phyloP scores from a whole-genome alignment of 2,329 filamentous ascomycete genomes.

The Phialophora tarda region DNA sequence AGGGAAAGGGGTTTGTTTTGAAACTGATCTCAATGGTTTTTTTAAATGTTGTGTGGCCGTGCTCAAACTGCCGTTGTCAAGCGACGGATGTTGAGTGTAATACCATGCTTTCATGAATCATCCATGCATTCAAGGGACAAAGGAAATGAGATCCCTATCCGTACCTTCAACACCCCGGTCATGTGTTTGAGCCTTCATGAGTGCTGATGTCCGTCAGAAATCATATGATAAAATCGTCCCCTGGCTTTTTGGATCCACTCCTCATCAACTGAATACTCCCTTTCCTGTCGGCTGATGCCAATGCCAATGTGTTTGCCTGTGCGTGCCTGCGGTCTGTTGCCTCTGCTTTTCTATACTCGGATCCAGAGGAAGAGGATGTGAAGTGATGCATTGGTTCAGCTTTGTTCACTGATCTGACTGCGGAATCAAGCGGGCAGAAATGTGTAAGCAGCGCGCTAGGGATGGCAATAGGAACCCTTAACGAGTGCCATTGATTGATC shows the following conservation, averaged over 20 bases:
- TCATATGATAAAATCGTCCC: conserved; percentile 23
- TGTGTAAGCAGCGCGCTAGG: background rate
- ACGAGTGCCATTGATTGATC: conserved; percentile 42
- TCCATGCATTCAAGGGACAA: conserved; percentile 16
- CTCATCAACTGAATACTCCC: background rate
- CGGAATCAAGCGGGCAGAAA: background rate
- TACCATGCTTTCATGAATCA: conserved; percentile 1
- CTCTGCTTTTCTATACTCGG: background rate
- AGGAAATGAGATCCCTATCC: conserved; percentile 34
- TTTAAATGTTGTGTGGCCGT: conserved; percentile 1
- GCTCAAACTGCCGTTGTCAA: background rate
- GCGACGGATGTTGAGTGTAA: conserved; percentile 7
- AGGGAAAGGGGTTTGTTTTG: background rate
- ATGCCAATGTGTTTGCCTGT: background rate
- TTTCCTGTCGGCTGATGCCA: background rate
- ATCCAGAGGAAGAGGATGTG: background rate
- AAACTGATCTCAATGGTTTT: background rate
- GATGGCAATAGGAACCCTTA: conserved; percentile 13
- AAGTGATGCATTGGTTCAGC: background rate
- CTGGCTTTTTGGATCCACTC: background rate
- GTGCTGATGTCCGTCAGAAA: conserved; percentile 7
- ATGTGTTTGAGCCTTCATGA: background rate
- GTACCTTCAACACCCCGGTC: background rate
- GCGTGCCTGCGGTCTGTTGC: background rate
- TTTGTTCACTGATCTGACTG: background rate